These are phyloP conservation scores for Thuja plicata DNA, from an alignment of 83 land plant genomes.

Conservation along the genomic window DNA sequence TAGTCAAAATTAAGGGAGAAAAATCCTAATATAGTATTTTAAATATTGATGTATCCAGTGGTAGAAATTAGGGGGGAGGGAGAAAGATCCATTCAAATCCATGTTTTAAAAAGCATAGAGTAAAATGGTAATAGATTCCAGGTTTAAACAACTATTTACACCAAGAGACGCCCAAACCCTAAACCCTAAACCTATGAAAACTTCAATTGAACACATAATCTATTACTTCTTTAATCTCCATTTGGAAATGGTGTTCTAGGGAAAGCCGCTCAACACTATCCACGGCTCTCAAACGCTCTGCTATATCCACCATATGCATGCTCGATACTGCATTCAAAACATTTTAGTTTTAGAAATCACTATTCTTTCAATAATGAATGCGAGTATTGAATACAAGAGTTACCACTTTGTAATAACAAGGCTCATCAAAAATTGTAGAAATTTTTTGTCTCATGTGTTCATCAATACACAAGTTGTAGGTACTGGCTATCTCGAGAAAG, in stretches of 20 bases:
- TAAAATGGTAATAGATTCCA: too few relatives aligned
- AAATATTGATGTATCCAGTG: too few relatives aligned
- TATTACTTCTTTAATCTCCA: slow-evolving; percentile 22
- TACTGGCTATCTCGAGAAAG: slow-evolving; percentile 32
- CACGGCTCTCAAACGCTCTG: slow-evolving; percentile 42
- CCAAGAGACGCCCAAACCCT: too few relatives aligned
- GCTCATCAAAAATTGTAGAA: slow-evolving; percentile 20
- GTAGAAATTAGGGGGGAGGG: too few relatives aligned
- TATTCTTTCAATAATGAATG: slow-evolving; percentile 1
- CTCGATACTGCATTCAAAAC: slow-evolving; percentile 21
- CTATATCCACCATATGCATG: slow-evolving; percentile 36
- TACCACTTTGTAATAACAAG: slow-evolving; percentile 29
- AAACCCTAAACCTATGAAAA: too few relatives aligned
- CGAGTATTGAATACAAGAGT: not conserved
- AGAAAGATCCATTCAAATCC: too few relatives aligned
- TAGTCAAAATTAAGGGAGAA: too few relatives aligned
- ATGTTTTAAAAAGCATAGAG: too few relatives aligned
- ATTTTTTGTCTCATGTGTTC: slow-evolving; percentile 32
- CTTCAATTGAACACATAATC: slow-evolving; percentile 37
- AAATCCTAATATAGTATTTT: too few relatives aligned
- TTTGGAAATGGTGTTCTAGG: slow-evolving; percentile 28
- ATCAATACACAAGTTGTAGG: slow-evolving; percentile 38
- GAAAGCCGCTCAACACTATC: slow-evolving; percentile 31
- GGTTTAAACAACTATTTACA: too few relatives aligned
- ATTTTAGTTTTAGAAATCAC: not conserved